Evolutionary conservation across 768 basidiomycete species (phyloP).

Genomic region (Kockovaella imperatae): DNA sequence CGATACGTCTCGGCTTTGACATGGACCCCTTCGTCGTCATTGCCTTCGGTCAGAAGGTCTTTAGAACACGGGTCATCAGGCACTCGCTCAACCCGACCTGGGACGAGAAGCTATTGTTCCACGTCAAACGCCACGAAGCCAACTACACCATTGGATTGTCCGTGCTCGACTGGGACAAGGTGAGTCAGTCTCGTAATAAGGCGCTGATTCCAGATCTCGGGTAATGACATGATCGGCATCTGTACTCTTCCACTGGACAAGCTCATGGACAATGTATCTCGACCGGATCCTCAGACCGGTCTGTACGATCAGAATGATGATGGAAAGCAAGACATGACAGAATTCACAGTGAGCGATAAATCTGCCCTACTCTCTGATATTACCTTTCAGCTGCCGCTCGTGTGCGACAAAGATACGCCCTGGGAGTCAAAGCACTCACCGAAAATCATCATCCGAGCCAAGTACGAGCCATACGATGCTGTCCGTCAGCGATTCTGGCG

Average conservation of each 20-base stretch:
- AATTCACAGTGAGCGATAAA: constrained; percentile 54
- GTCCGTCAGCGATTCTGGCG: constrained; percentile 86
- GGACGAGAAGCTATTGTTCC: constrained; percentile 94
- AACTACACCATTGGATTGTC: constrained; percentile 68
- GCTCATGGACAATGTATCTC: constrained; percentile 60
- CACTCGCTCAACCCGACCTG: constrained; percentile 66
- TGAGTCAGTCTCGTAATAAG: constrained; percentile 6
- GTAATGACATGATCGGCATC: constrained; percentile 82
- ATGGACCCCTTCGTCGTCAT: constrained; percentile 97
- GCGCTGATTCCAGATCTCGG: constrained; percentile 26
- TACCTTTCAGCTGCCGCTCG: constrained; percentile 51
- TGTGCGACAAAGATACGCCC: constrained; percentile 55
- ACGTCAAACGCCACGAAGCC: constrained; percentile 79
- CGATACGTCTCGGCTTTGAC: constrained; percentile 51
- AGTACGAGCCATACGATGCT: constrained; percentile 89
- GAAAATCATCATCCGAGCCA: constrained; percentile 55
- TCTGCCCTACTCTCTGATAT: not conserved
- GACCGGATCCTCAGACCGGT: constrained; percentile 54
- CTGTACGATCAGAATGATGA: constrained; percentile 54
- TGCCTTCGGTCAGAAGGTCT: constrained; percentile 94
- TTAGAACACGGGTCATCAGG: constrained; percentile 57
- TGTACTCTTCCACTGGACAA: constrained; percentile 62
- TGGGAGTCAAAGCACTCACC: constrained; percentile 73
- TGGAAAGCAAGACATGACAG: constrained; percentile 59
- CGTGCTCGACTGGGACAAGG: constrained; percentile 95